Conservation (phyloP, 768 basidiomycete genomes). For the Boletales sp. region DNA sequence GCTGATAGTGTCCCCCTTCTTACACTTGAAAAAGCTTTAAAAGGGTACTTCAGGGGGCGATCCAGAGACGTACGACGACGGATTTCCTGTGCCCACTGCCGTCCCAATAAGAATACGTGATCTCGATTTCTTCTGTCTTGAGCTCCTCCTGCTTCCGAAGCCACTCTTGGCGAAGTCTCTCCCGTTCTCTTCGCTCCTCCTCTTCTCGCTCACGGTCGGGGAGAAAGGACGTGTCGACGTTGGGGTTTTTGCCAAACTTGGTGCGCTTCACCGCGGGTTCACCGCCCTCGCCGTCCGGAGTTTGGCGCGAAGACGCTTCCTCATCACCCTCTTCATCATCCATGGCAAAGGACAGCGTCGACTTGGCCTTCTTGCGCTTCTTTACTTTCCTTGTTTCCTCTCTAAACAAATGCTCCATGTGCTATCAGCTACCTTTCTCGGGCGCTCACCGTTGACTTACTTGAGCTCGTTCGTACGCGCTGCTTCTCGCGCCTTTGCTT, state of each 20-base stretch:
- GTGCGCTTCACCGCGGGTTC: slow-evolving; percentile 60
- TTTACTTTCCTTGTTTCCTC: slow-evolving; percentile 82
- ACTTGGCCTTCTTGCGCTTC: slow-evolving; percentile 91
- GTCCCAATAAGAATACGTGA: slow-evolving; percentile 98
- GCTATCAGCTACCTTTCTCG: slow-evolving; percentile 58
- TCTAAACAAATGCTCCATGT: slow-evolving; percentile 83
- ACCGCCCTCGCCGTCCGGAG: slow-evolving; percentile 36
- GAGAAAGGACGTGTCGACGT: slow-evolving; percentile 96
- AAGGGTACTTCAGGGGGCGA: not conserved
- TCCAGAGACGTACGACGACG: slow-evolving; percentile 61
- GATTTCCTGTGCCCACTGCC: slow-evolving; percentile 95
- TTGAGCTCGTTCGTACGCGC: slow-evolving; percentile 80
- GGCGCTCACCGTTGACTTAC: slow-evolving; percentile 50
- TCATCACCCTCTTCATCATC: slow-evolving; percentile 69
- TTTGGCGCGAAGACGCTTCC: slow-evolving; percentile 36
- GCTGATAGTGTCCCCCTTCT: slow-evolving; percentile 90
- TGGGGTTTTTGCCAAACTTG: slow-evolving; percentile 91
- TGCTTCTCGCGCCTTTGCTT: slow-evolving; percentile 86
- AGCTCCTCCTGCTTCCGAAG: slow-evolving; percentile 66
- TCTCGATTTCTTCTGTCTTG: slow-evolving; percentile 75
- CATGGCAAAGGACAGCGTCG: slow-evolving; percentile 86
- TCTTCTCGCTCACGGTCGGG: slow-evolving; percentile 98
- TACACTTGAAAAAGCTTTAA: slow-evolving; percentile 57
- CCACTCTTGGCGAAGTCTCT: slow-evolving; percentile 89
- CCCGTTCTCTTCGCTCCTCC: slow-evolving; percentile 82